Evolutionary conservation across 2,329 filamentous ascomycete genomes (phyloP).

Genomic region (Pseudogymnoascus sp.): DNA sequence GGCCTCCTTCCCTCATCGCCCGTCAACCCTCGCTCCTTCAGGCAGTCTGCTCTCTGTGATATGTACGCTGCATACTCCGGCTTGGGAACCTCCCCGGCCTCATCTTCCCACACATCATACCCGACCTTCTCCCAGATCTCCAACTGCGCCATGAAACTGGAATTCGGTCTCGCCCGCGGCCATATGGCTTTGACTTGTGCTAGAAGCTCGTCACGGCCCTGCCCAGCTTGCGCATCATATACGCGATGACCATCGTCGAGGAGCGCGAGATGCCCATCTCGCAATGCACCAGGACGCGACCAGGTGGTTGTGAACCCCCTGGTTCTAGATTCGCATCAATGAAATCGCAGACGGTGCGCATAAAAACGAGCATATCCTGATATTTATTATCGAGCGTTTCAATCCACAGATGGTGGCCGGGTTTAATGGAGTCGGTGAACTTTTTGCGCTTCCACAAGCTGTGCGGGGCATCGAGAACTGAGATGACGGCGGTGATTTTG

Average conservation of each 20-base stretch:
- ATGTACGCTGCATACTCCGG: constrained; percentile 19
- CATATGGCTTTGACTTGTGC: constrained; percentile 18
- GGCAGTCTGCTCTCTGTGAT: constrained; percentile 9
- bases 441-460: too few species aligned
- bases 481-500: constrained; percentile 19
- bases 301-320: not conserved
- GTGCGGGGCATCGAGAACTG: not conserved
- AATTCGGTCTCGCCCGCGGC: constrained; percentile 20
- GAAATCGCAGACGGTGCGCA: constrained; percentile 18
- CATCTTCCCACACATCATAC: constrained; percentile 27
- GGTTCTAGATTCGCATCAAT: constrained; percentile 13
- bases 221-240: constrained; percentile 16
- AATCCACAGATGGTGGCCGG: constrained; percentile 12
- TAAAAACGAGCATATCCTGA: constrained; percentile 12
- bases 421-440: constrained; percentile 11
- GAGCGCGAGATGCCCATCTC: not conserved
- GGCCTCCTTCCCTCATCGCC: not conserved
- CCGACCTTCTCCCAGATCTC: constrained; percentile 25
- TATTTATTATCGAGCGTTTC: constrained; percentile 11
- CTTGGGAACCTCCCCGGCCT: constrained; percentile 22
- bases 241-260: not conserved
- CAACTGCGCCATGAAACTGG: constrained; percentile 28
- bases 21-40: constrained; percentile 12
- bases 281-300: constrained; percentile 26
- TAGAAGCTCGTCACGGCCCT: constrained; percentile 15